Conservation (phyloP, 441 rosid species). For the Jatropha podagrica region DNA sequence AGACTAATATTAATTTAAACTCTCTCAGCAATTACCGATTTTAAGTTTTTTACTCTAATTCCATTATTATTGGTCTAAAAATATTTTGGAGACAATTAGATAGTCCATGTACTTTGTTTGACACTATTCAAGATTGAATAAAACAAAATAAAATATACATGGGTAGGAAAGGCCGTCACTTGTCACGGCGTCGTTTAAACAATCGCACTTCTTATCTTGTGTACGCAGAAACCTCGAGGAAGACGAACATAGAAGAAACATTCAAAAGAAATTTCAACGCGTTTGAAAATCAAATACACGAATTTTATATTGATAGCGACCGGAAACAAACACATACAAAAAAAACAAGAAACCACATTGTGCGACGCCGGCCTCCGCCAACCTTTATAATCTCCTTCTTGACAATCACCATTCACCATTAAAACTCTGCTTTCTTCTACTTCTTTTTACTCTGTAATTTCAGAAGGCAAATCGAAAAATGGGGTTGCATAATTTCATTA, state of each 20-base stretch:
- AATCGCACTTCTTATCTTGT: not conserved
- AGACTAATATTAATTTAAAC: too few relatives aligned
- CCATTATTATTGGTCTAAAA: too few relatives aligned
- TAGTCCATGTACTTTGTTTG: too few relatives aligned
- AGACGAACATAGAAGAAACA: not conserved
- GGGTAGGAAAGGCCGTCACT: too few relatives aligned
- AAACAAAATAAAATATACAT: too few relatives aligned
- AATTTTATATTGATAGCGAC: not conserved
- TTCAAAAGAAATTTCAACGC: slow-evolving; percentile 16
- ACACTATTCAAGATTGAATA: too few relatives aligned
- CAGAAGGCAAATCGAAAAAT: not conserved
- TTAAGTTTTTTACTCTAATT: too few relatives aligned
- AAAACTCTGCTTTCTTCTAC: not conserved
- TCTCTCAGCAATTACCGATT: too few relatives aligned
- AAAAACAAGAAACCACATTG: not conserved
- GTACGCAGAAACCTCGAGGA: not conserved
- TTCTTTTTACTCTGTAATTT: not conserved
- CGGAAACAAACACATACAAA: not conserved
- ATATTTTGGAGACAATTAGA: too few relatives aligned
- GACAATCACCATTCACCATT: not conserved
- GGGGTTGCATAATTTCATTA: slow-evolving; percentile 5
- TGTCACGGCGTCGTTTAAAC: not conserved
- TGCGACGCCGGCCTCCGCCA: not conserved
- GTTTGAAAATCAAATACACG: not conserved
- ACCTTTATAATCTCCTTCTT: not conserved